These are phyloP conservation scores for Xylaria sp. DNA, from an alignment of 2,329 filamentous ascomycete species.

Conservation along the genomic window DNA sequence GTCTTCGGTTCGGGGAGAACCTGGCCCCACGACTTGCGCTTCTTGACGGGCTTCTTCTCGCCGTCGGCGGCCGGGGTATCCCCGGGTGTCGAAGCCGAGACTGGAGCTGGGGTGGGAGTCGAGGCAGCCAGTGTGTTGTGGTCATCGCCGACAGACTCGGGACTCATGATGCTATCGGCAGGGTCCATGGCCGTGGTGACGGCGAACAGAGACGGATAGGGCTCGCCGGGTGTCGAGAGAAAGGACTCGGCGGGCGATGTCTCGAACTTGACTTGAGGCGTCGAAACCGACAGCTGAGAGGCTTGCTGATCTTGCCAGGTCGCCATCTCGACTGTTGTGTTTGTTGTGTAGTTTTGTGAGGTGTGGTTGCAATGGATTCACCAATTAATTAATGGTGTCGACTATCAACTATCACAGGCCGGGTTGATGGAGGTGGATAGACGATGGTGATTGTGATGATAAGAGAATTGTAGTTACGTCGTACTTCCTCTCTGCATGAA, in stretches of 20 bases:
- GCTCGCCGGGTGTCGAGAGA: constrained; percentile 62
- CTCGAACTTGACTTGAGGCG: constrained; percentile 63
- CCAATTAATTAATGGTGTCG: no score
- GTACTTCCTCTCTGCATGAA: constrained; percentile 54
- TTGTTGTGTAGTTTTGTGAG: background rate
- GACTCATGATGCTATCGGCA: constrained; percentile 61
- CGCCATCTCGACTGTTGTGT: constrained; percentile 52
- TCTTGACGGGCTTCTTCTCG: constrained; percentile 81
- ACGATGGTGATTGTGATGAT: constrained; percentile 26
- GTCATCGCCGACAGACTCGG: constrained; percentile 53
- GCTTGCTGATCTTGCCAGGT: constrained; percentile 52
- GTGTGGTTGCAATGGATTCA: background rate
- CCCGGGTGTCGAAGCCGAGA: constrained; percentile 36
- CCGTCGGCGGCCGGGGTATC: constrained; percentile 42
- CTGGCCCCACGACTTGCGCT: constrained; percentile 99
- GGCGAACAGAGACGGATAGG: constrained; percentile 62
- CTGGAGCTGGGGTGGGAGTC: constrained; percentile 30
- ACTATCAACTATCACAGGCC: no score
- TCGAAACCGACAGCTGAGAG: constrained; percentile 47
- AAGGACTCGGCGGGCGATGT: constrained; percentile 66
- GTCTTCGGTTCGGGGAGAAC: constrained; percentile 97
- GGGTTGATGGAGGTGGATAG: background rate
- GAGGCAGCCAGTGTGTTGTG: constrained; percentile 34
- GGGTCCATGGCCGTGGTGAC: constrained; percentile 54
- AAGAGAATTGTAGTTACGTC: constrained; percentile 43